Evolutionary conservation across 2,329 filamentous ascomycete genomes (phyloP), one percentile per base, ranked within the genome.

Genomic region (Pseudopithomyces maydicus): DNA sequence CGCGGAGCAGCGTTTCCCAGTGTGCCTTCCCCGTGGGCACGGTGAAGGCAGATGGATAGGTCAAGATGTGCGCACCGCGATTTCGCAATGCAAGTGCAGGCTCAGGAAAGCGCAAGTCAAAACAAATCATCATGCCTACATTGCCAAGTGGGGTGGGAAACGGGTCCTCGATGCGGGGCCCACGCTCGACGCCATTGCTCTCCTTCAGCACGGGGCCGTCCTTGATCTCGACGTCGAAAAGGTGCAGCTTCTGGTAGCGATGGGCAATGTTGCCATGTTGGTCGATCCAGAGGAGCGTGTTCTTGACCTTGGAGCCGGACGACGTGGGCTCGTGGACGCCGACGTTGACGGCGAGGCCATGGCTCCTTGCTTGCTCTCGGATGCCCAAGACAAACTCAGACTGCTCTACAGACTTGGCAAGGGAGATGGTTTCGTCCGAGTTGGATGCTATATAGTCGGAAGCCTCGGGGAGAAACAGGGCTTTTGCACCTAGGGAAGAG

Each of bases 1-100:
- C 88, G 26, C 90, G 82, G 14, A 97, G 80, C 6, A 98, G 78
- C 2, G 86, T 81, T 69, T 92, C 87, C 94, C 94, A 98, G 77
- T 97, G 94, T 1, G 90, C 90, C 55, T 81, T 82, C 0, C 94
- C 94, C 0, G 94, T 97, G 1, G 89, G 87, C 0, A 96, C 84
- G 0, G 93, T 97, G 71, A 97, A 98, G 3, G 94, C 94, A 6
- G 90, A 94, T 0, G 94, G 94, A 71, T 94, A 97, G 0, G 91
- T 87, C 48, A 97, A 80, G 52, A 97, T 80, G 60, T 97, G 87
- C 1, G 92, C 91, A 20, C 84, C 81, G 54, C 86, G 84, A 6
- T 84, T 78, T 26, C 85, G 84, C 17, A 96, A 82, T 1, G 86
- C 82, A 10, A 95, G 75, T 0, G 86, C 85, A 8, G 90, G 84